A percentile compares a stretch with the other conserved stretches of the same genome.
Conservation (phyloP, 2,329 filamentous ascomycete species). For the Alternaria arborescens region DNA sequence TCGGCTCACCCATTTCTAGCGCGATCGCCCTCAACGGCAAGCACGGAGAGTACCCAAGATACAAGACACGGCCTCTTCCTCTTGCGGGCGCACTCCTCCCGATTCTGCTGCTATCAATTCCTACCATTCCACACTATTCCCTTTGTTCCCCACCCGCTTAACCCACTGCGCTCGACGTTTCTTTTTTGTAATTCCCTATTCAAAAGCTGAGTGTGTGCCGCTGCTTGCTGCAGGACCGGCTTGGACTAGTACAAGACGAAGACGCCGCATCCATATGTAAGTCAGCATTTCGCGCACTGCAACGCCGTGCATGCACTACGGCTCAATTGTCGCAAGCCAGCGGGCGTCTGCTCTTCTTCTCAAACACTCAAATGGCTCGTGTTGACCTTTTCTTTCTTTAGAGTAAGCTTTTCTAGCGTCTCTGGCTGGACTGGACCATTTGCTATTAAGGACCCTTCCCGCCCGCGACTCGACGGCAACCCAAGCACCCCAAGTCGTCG, state of each 20-base stretch:
- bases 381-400: slow-evolving; percentile 35
- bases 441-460: slow-evolving; percentile 24
- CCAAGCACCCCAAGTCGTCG: background rate
- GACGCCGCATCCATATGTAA: slow-evolving; percentile 24
- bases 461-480: slow-evolving; percentile 13
- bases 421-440: slow-evolving; percentile 18
- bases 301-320: slow-evolving; percentile 32
- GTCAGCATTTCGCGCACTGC: slow-evolving; percentile 31
- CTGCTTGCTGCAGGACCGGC: slow-evolving; percentile 23
- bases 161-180: slow-evolving; percentile 1
- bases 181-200: slow-evolving; percentile 6
- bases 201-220: slow-evolving; percentile 3
- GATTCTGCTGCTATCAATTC: background rate
- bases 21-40: slow-evolving; percentile 31
- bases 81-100: background rate
- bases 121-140: background rate
- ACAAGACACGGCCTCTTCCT: slow-evolving; percentile 18
- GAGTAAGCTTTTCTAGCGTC: slow-evolving; percentile 35
- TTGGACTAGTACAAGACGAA: slow-evolving; percentile 14
- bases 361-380: slow-evolving; percentile 25
- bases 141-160: slow-evolving; percentile 1
- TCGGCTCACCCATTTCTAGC: slow-evolving; percentile 33
- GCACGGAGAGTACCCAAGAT: slow-evolving; percentile 25
- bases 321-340: slow-evolving; percentile 32
- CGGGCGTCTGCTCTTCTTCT: slow-evolving; percentile 16